A percentile compares a stretch with the other conserved stretches of the same genome.
These are phyloP conservation scores for Phylloporus sp. DNA, from an alignment of 768 basidiomycete genomes.

Conservation along the genomic window DNA sequence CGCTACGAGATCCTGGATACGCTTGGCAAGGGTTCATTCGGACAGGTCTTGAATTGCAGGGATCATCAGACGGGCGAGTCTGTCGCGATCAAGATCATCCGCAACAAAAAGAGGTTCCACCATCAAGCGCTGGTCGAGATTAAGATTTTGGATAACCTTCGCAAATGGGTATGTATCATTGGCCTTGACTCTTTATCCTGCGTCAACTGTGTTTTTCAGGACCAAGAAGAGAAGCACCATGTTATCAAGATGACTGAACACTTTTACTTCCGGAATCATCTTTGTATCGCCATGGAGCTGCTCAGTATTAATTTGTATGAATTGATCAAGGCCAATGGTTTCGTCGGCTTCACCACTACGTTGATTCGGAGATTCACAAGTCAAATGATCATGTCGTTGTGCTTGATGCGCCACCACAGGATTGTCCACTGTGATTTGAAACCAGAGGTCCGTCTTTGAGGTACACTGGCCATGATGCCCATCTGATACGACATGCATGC, in stretches of 20 bases:
- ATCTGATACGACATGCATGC: conserved; percentile 7
- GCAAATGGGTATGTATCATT: conserved; percentile 82
- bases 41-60: conserved; percentile 92
- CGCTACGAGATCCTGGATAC: conserved; percentile 94
- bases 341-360: conserved; percentile 94
- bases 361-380: conserved; percentile 94
- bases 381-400: conserved; percentile 90
- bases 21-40: conserved; percentile 97
- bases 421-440: conserved; percentile 99
- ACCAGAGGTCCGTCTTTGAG: conserved; percentile 68
- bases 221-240: conserved; percentile 93
- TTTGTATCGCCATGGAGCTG: conserved; percentile 97
- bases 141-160: conserved; percentile 93
- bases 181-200: not conserved
- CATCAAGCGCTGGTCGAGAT: conserved; percentile 99
- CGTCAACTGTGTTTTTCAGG: conserved; percentile 48
- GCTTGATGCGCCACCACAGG: conserved; percentile 92
- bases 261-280: conserved; percentile 95
- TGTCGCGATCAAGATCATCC: conserved; percentile 98
- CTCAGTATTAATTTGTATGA: conserved; percentile 99
- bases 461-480: not conserved
- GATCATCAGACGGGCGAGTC: conserved; percentile 93
- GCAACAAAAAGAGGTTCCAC: conserved; percentile 98
- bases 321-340: conserved; percentile 97
- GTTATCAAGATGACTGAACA: conserved; percentile 98